Evolutionary conservation across 192 early-diverging fungal genomes (phyloP), one percentile per base, ranked within the genome.

Genomic region (Entomortierella beljakovae): DNA sequence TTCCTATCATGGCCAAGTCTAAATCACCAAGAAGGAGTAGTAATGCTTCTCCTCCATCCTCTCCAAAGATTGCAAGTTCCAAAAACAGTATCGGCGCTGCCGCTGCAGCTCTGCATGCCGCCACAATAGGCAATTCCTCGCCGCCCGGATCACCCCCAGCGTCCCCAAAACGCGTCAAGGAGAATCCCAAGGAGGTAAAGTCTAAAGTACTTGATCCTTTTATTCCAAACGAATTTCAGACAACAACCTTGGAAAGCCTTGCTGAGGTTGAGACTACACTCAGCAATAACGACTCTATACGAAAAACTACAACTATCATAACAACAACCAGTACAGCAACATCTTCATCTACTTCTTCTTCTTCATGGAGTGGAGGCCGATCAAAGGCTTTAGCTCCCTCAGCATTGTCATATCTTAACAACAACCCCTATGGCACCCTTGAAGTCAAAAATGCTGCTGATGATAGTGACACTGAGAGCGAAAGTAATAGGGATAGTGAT

Each of bases 1-100:
- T 34, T 22, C 38, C 31, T 51, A 62, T 56, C 46, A 79, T 79
- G 75, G 61, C 75, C 58, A 79, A 70, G 52, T 64, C 75, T 28
- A 79, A 65, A 69, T 64, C 75, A 9, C 56, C 66, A 31, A 28
- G 55, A 16, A 60, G 26, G 51, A 60, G 42, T 49, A 61, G 28
- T 51, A 54, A 2, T 26, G 33, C 51, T 18, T 5, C 2, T 20
- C 33, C n/a, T 42, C 57, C 18, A 38, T 35, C 63, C n/a, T 46
- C 28, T 25, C 23, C 54, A 9, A 50, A 46, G n/a, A n/a, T n/a
- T 23, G 56, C 51, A 40, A 11, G 32, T 9, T 22, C 49, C 33
- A 68, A 50, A 31, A n/a, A 29, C 28, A 68, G 38, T 22, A 51
- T 57, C 25, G 34, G 20, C 26, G 31, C 55, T 23, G 35, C 61